Conservation (phyloP, 139 green algal genomes). For the Chlamydomonas urium region DNA sequence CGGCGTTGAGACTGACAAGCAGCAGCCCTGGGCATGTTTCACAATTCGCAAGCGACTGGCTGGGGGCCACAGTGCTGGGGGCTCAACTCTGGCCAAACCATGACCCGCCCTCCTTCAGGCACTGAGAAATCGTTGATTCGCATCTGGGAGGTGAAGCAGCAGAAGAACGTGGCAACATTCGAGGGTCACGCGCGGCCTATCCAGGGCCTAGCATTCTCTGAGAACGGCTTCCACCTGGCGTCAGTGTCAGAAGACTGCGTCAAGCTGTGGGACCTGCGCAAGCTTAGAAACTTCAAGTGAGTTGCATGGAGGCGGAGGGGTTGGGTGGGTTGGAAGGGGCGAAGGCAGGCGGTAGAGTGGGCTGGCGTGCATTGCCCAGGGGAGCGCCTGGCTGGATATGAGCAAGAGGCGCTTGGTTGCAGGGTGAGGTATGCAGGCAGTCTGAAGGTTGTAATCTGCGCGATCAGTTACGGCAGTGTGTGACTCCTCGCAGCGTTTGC, state of each 20-base stretch:
- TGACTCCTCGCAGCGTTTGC: no score
- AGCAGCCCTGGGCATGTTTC: no score
- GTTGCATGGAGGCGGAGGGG: no score
- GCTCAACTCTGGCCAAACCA: background rate
- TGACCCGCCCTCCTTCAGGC: conserved; percentile 24
- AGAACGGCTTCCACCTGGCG: conserved; percentile 95
- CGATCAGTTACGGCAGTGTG: no score
- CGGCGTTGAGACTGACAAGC: no score
- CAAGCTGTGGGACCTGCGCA: conserved; percentile 97
- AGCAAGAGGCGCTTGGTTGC: no score
- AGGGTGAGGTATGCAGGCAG: no score
- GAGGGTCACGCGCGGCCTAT: conserved; percentile 64
- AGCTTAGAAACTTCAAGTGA: conserved; percentile 84
- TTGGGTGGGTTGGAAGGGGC: background rate
- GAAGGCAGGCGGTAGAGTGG: background rate
- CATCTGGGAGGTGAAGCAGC: conserved; percentile 85
- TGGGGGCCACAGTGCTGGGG: no score
- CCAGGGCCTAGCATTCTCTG: conserved; percentile 69
- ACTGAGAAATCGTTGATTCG: conserved; percentile 54
- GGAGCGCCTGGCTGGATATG: no score
- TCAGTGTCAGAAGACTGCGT: conserved; percentile 70
- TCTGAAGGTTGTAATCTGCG: no score
- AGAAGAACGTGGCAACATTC: conserved; percentile 82
- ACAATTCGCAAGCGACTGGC: no score
- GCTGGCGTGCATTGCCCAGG: background rate